Evolutionary conservation across 495 filamentous ascomycete species (phyloP), one percentile per base, ranked within the genome.

Genomic region (Pyronema omphalodes): DNA sequence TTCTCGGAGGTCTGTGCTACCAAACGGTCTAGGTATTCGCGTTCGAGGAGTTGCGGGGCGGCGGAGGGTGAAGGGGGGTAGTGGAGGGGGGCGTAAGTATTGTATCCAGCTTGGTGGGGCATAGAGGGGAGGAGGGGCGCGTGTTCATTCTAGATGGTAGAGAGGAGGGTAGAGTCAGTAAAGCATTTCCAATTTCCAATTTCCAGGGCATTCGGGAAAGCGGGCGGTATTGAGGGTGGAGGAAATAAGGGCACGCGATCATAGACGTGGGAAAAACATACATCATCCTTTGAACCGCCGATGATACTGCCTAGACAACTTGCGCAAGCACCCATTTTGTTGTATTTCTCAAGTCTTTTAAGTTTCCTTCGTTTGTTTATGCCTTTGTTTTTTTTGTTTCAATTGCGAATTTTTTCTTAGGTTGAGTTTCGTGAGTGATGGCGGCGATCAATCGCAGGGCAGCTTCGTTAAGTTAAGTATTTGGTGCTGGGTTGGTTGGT

Each of bases 1-100:
- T 65, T 66, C 44, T 64, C 61, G 3, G 61, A 64, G 7, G 61
- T 63, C 34, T 64, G 61, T 6, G 60, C 61, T 34, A 64, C 61
- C 9, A 64, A 48, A 14, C 61, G 61, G 19, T 64, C 61, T 39
- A 64, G 61, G 49, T 64, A 64, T 58, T 64, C 61, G 55, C 61
- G 61, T 37, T 64, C 61, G n/a, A 63, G 57, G 23, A 53, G 54
- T 17, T 60, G 23, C 9, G 47, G 44, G 12, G 56, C 40, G 36
- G 54, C 54, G 55, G 52, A 60, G 54, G n/a, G 61, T 46, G n/a
- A 55, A 34, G 37, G 61, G 44, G 44, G 57, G 57, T 52, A 52
- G 37, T n/a, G 7, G 23, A 29, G 23, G 23, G 23, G 23, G 0
- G 43, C 15, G 29, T 44, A 45, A 39, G 9, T 17, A 9, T 6